Base-by-base conservation (phyloP, 345 rosid genomes). In the Sisymbrium irio region DNA sequence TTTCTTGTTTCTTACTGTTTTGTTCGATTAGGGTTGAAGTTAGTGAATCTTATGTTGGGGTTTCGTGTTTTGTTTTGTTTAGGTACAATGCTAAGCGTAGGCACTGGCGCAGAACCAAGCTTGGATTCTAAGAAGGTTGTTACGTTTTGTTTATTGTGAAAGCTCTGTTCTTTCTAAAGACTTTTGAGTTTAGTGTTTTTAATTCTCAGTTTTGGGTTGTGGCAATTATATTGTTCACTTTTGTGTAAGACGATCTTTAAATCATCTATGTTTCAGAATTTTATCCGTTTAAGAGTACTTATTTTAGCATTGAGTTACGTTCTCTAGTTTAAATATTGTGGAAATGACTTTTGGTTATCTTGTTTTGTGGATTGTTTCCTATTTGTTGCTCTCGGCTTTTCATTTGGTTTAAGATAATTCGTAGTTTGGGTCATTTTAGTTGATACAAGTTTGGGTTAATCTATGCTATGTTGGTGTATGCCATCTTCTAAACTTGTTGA, bases 81-180 rank as follows among this genome's bases (percentile, higher is more conserved):
- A 87, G 91, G 84, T 85, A 87, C 79, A 87, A 87, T 12, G 87
- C 91, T 0, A 87, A 85, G 81, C 85, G 91, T 54, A 85, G 89
- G 76, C 89, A 87, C 46, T 87, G 91, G 91, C 87, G 89, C 50
- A 79, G 89, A 61, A 83, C 91, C 79, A 83, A 87, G 74, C 83
- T 85, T 62, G 78, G 81, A 46, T 78, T 74, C 76, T 74, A 64
- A 78, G 77, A 22, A 33, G 25, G 62, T 65, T 54, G 3, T n/a
- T n/a, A n/a, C 42, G 18, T 39, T 44, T 15, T 37, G n/a, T 4
- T 18, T 28, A 14, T 17, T 28, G 32, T 28, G 58, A 36, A 47
- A 51, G 65, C 41, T 67, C 54, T 30, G 36, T 37, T 51, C 17
- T 67, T 33, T 27, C 4, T 9, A 36, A 47, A 60, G 39, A 25